Evolutionary conservation across 768 basidiomycete genomes (phyloP), one percentile per base, ranked within the genome.

Genomic region (Mrakia blollopis): DNA sequence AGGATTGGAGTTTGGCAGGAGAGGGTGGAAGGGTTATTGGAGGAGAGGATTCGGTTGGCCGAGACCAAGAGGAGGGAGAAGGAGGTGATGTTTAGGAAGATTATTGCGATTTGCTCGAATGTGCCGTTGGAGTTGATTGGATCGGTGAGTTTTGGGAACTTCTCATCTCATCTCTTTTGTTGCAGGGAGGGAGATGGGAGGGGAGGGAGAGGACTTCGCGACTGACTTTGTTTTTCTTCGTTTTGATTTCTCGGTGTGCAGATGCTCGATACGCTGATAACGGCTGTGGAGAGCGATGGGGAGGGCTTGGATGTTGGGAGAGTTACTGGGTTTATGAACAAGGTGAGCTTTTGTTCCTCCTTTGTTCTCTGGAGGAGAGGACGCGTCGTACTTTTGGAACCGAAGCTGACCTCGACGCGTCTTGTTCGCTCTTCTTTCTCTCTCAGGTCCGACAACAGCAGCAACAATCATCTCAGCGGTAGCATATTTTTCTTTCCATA

Each of bases 271-370:
- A 89, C 91, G 79, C 86, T 97, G 71, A 88, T 95, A 39, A 86
- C 91, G 79, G 93, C 94, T 41, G 88, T 97, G 71, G 93, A 96
- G 83, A 94, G 92, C 80, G 93, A 95, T 81, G 85, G 90, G 2
- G 89, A 91, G 77, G 87, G 91, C 75, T 88, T 91, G 41, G 93
- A 94, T 83, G 89, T 94, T 73, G 89, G 89, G 62, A 89, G 92
- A 73, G 91, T 95, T 57, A 92, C 92, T 67, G 91, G 91, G 1
- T 94, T 95, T 83, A 91, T 95, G 91, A 91, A 92, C 83, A 94
- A 92, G 87, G 91, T 91, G n/a, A 41, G 67, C 47, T 21, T 8
- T 9, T 3, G 13, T 14, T 44, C 44, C 44, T 14, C 14, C 44
- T 41, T 44, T 13, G 44, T 6, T 41, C 11, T 11, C 6, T 41